Conservation (phyloP, 2,329 filamentous ascomycete species). For the Colletotrichum gloeosporioides region DNA sequence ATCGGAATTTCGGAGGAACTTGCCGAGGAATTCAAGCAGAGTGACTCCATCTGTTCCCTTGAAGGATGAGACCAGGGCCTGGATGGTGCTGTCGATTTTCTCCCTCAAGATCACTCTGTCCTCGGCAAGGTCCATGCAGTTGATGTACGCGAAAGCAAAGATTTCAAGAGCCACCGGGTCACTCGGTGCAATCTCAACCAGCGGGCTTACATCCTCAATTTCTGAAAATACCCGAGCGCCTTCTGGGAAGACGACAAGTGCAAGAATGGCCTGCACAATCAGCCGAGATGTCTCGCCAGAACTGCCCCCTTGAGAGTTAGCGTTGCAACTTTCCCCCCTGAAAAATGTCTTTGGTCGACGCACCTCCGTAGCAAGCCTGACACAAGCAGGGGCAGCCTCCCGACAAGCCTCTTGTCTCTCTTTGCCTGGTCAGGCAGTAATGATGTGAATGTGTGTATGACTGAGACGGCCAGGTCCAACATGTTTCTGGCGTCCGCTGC, state of each 20-base stretch:
- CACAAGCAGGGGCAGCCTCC: slow-evolving; percentile 59
- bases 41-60: slow-evolving; percentile 65
- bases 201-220: slow-evolving; percentile 56
- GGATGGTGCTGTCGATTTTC: slow-evolving; percentile 54
- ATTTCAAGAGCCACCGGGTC: slow-evolving; percentile 61
- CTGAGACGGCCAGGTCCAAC: slow-evolving; percentile 66
- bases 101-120: slow-evolving; percentile 34
- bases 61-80: slow-evolving; percentile 57
- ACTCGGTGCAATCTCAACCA: slow-evolving; percentile 62
- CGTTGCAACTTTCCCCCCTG: background rate
- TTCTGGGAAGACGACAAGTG: slow-evolving; percentile 55
- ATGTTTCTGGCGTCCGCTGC: slow-evolving; percentile 59
- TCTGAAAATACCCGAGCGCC: slow-evolving; percentile 55
- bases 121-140: slow-evolving; percentile 39
- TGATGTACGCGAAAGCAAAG: slow-evolving; percentile 62
- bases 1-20: slow-evolving; percentile 54
- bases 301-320: slow-evolving; percentile 37
- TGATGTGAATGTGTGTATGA: slow-evolving; percentile 66
- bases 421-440: slow-evolving; percentile 57
- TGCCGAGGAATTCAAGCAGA: slow-evolving; percentile 61
- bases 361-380: slow-evolving; percentile 60
- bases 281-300: slow-evolving; percentile 56
- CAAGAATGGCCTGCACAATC: slow-evolving; percentile 62
- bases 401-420: slow-evolving; percentile 52
- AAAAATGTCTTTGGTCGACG: background rate